Evolutionary conservation across 2,329 filamentous ascomycete genomes (phyloP).

Genomic region (Paracorniculantispora psalliotae): DNA sequence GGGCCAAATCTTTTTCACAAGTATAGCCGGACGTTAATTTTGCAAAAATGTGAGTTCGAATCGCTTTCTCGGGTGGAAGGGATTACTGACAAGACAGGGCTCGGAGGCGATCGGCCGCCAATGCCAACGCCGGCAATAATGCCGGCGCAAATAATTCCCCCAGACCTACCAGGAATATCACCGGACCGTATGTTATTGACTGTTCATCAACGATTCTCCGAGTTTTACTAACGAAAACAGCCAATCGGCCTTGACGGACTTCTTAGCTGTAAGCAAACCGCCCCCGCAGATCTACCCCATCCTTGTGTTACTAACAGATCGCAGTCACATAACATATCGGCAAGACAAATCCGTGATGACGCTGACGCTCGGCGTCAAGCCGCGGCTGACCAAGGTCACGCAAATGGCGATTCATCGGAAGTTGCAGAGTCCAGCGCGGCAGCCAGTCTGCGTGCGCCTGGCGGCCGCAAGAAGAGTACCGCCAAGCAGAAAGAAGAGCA

Average conservation of each 20-base stretch:
- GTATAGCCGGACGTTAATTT: background rate
- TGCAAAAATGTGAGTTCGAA: slow-evolving; percentile 4
- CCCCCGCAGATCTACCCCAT: background rate
- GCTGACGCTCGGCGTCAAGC: slow-evolving; percentile 42
- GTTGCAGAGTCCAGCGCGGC: slow-evolving; percentile 22
- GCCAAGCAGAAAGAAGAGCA: slow-evolving; percentile 44
- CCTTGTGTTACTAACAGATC: slow-evolving; percentile 18
- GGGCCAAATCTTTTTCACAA: background rate
- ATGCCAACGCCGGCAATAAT: slow-evolving; percentile 10
- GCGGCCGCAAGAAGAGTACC: slow-evolving; percentile 16
- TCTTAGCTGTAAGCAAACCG: slow-evolving; percentile 38
- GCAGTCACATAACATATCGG: slow-evolving; percentile 68
- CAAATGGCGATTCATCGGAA: slow-evolving; percentile 20
- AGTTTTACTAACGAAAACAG: slow-evolving; percentile 20
- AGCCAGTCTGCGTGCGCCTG: slow-evolving; percentile 22
- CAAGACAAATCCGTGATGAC: slow-evolving; percentile 47
- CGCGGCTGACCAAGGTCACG: slow-evolving; percentile 16
- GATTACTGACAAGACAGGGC: slow-evolving; percentile 16
- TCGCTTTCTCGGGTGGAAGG: background rate
- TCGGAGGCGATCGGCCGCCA: slow-evolving; percentile 12
- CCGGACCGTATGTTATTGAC: slow-evolving; percentile 32
- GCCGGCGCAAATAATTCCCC: slow-evolving; percentile 13
- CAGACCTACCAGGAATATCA: slow-evolving; percentile 30
- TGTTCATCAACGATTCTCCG: slow-evolving; percentile 12
- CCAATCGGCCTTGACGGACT: slow-evolving; percentile 51